Evolutionary conservation across 129 eudicot species (phyloP).

Genomic region (Sambucus nigra): DNA sequence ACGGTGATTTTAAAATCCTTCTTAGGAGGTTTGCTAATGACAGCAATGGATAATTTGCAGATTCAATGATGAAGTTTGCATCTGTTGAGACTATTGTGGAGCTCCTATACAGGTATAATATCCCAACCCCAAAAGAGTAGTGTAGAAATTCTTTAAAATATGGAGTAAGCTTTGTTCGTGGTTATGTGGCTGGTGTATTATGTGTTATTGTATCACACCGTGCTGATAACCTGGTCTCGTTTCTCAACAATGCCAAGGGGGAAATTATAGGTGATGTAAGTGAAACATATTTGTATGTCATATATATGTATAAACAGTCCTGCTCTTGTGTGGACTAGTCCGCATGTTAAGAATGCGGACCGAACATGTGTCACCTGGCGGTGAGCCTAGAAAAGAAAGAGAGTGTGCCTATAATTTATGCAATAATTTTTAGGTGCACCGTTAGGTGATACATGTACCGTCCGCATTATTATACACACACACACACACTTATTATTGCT

Average conservation of each 20-base stretch:
- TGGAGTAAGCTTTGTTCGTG: constrained; percentile 90
- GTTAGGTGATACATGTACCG: too few species aligned
- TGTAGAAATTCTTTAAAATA: constrained; percentile 69
- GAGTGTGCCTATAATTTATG: too few species aligned
- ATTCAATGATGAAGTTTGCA: constrained; percentile 95
- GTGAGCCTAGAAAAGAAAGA: too few species aligned
- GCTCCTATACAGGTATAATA: constrained; percentile 55
- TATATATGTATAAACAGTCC: too few species aligned
- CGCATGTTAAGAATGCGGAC: too few species aligned
- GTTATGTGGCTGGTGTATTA: constrained; percentile 77
- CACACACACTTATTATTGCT: neutral
- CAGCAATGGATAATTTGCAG: constrained; percentile 29
- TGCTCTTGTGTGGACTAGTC: too few species aligned
- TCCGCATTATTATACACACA: too few species aligned
- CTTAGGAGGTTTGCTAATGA: neutral
- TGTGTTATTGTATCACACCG: constrained; percentile 91
- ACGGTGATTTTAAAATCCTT: neutral
- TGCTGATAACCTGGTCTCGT: constrained; percentile 87
- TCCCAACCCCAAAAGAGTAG: constrained; percentile 74
- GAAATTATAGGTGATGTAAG: constrained; percentile 68
- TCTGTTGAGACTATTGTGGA: constrained; percentile 76
- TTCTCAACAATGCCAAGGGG: constrained; percentile 83
- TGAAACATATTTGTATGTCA: neutral
- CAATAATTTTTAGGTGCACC: too few species aligned
- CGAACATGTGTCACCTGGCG: too few species aligned